Base-by-base conservation (phyloP, 2,329 filamentous ascomycete genomes). In the Colletotrichum theobromicola region DNA sequence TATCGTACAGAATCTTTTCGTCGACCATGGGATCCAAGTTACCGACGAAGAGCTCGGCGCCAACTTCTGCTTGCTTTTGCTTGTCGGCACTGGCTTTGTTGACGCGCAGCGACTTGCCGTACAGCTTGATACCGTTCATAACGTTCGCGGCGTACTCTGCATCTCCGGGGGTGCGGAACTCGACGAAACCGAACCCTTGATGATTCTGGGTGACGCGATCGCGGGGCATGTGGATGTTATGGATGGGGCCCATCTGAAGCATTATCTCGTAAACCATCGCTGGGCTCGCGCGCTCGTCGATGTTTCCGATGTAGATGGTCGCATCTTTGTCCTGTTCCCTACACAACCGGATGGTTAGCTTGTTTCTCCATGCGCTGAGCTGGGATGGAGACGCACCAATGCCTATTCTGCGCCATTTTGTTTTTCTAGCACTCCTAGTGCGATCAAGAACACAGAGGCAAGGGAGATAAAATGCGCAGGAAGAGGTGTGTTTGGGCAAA, bases 261-360 rank as follows among this genome's bases (percentile, higher is more conserved):
- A 98, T 98, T 80, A 99, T 90, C 88, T 99, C 97, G 93, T 97
- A 98, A 78, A 99, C 92, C 79, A 98, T 90, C 79, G 94, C 93
- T 82, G 98, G 95, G 61, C 93, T 94, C 78, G 97, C 94, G 84
- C 97, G 95, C 88, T 99, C 97, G 87, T 99, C 97, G 81, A 99
- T 95, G 84, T 98, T 98, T 82, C 97, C 97, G 79, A 98, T 95
- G 85, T 99, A 99, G 83, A 98, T 94, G 55, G 97, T 98, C 79
- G 95, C 95, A 86, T 98, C 96, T 85, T 98, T 98, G 86, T 98
- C 96, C 88, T 98, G 96, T 84, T 98, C 95, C 94, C 94, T 96
- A 78, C 57, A 34, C 57, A 21, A n/a, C 68, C 66, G 76, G 61
- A 79, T 76, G 81, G 79, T 80, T 76, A 82, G 77, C 4, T 30